Evolutionary conservation across 352 stramenopile genomes (phyloP).

Genomic region (Phytophthora citricola): DNA sequence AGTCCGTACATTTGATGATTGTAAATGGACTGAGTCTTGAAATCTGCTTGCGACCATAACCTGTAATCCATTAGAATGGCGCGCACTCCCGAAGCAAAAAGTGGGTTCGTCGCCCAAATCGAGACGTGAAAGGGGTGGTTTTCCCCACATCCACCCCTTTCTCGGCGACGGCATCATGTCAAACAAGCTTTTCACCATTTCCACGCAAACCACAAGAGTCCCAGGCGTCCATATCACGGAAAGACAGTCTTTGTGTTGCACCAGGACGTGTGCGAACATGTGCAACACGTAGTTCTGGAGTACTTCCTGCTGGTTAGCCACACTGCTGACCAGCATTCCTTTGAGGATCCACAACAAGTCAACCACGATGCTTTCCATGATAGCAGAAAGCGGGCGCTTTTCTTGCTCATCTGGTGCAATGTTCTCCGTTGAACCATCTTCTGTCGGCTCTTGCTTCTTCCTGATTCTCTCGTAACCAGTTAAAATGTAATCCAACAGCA

Average conservation of each 20-base stretch:
- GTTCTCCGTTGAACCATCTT: conserved; percentile 2
- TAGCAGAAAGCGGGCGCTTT: conserved; percentile 23
- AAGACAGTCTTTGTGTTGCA: conserved; percentile 48
- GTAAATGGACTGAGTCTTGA: conserved; percentile 84
- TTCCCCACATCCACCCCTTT: conserved; percentile 31
- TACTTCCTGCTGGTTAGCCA: conserved; percentile 61
- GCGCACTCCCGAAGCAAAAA: conserved; percentile 75
- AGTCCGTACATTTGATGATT: conserved; percentile 80
- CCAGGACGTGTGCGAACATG: conserved; percentile 65
- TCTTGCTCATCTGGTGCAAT: background rate
- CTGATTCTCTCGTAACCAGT: conserved; percentile 50
- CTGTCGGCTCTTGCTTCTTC: conserved; percentile 2
- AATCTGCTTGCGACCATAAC: conserved; percentile 65
- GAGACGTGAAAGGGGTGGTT: conserved; percentile 73
- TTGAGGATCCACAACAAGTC: conserved; percentile 77
- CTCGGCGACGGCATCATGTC: conserved; percentile 48
- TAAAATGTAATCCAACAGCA: conserved; percentile 73
- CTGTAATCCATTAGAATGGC: conserved; percentile 75
- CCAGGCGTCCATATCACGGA: conserved; percentile 63
- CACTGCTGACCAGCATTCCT: conserved; percentile 61
- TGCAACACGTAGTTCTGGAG: conserved; percentile 75
- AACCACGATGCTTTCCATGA: conserved; percentile 60
- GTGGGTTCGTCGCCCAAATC: conserved; percentile 75
- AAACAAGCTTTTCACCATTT: conserved; percentile 66
- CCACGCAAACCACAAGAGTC: conserved; percentile 72